A percentile compares a stretch with the other conserved stretches of the same genome.
Evolutionary conservation across 2,329 filamentous ascomycete genomes (phyloP).

Genomic region (Colletotrichum sp.): DNA sequence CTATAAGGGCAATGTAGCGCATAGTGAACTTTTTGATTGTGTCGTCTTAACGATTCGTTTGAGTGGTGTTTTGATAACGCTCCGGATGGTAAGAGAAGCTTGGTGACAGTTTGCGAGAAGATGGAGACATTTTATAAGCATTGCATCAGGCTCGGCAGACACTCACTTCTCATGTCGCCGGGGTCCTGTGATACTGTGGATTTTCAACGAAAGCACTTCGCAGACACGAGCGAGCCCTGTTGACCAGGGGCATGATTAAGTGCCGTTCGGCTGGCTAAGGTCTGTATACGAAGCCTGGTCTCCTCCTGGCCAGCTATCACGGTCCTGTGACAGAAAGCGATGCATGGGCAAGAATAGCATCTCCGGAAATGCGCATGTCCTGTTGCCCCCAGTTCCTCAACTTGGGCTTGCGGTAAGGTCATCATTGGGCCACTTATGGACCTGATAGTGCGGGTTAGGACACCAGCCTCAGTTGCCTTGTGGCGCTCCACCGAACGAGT

Average conservation of each 20-base stretch:
- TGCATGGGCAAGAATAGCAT: not conserved
- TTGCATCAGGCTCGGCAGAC: rapidly evolving
- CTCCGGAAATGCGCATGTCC: not conserved
- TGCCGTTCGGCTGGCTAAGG: rapidly evolving
- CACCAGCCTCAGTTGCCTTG: too few relatives aligned
- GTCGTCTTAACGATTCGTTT: rapidly evolving
- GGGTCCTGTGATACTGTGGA: not conserved
- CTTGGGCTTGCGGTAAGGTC: too few relatives aligned
- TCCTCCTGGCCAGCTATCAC: not conserved
- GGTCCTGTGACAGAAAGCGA: not conserved
- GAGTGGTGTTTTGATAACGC: not conserved
- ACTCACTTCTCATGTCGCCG: rapidly evolving
- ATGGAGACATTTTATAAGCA: not conserved
- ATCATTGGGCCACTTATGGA: rapidly evolving
- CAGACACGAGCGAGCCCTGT: not conserved
- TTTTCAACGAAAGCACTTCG: not conserved
- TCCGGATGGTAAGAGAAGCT: rapidly evolving
- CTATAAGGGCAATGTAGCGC: not conserved
- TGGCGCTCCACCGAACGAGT: too few relatives aligned
- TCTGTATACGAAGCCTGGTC: not conserved
- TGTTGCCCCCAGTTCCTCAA: too few relatives aligned
- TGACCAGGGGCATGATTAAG: not conserved
- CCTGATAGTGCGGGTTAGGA: too few relatives aligned
- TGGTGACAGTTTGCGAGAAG: not conserved
- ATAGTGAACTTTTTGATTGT: not conserved